phyloP scores from a whole-genome alignment of 1,284 basidiomycete species.

The Ustilago bromivora region DNA sequence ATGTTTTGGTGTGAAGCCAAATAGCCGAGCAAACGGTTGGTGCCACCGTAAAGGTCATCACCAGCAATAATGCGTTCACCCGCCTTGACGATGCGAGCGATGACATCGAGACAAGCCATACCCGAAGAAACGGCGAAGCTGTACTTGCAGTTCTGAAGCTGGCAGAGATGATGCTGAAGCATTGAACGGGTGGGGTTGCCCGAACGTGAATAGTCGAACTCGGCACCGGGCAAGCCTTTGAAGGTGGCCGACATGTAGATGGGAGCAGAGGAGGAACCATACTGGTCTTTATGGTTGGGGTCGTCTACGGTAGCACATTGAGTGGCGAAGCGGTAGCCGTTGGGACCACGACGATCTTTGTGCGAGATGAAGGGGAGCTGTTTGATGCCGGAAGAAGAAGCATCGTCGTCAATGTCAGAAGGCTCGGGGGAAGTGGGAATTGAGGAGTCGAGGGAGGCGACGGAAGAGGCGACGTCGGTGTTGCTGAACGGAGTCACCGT shows the following conservation, averaged over 20 bases:
- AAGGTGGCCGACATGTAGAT: slow-evolving; percentile 99
- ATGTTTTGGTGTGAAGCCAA: slow-evolving; percentile 88
- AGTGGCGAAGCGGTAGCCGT: slow-evolving; percentile 75
- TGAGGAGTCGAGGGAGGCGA: slow-evolving; percentile 53
- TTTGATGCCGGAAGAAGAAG: slow-evolving; percentile 13
- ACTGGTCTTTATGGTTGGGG: slow-evolving; percentile 90
- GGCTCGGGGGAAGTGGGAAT: slow-evolving; percentile 51
- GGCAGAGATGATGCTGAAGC: slow-evolving; percentile 67
- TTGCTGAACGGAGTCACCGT: slow-evolving; percentile 42
- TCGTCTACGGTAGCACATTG: slow-evolving; percentile 90
- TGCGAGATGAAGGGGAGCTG: slow-evolving; percentile 42
- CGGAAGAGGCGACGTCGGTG: slow-evolving; percentile 45
- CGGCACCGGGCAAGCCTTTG: slow-evolving; percentile 90
- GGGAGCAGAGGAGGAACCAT: slow-evolving; percentile 91
- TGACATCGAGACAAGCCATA: slow-evolving; percentile 97
- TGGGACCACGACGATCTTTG: slow-evolving; percentile 55
- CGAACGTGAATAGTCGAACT: slow-evolving; percentile 89
- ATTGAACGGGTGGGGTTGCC: slow-evolving; percentile 89
- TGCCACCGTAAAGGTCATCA: slow-evolving; percentile 97
- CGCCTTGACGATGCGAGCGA: slow-evolving; percentile 91
- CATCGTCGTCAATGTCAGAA: slow-evolving; percentile 44
- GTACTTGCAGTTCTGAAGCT: slow-evolving; percentile 75
- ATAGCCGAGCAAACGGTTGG: slow-evolving; percentile 94
- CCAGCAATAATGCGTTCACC: slow-evolving; percentile 95
- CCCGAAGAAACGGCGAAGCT: slow-evolving; percentile 91